A percentile compares a stretch with the other conserved stretches of the same genome.
Evolutionary conservation across 768 basidiomycete species (phyloP).

Genomic region (Tricholoma matsutake): DNA sequence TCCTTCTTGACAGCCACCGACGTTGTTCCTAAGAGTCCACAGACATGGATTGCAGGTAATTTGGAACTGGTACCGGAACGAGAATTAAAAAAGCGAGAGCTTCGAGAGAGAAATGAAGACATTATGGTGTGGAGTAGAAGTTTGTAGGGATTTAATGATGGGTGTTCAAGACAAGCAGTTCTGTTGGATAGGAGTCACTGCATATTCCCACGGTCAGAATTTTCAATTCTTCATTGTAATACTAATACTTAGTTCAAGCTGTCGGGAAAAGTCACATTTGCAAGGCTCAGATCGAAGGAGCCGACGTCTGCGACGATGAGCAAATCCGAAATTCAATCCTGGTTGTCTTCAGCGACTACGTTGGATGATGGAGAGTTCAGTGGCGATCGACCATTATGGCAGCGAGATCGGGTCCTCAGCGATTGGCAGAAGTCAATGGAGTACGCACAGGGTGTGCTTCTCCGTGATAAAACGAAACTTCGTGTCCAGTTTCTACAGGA

Average conservation of each 20-base stretch:
- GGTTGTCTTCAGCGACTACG: slow-evolving; percentile 49
- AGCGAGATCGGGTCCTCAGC: slow-evolving; percentile 46
- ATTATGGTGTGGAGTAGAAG: too few species aligned
- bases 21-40: too few species aligned
- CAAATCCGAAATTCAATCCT: slow-evolving; percentile 59
- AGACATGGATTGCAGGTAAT: too few species aligned
- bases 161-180: too few species aligned
- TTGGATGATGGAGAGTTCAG: slow-evolving; percentile 31
- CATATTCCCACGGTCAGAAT: slow-evolving; percentile 14
- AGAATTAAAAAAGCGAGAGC: too few species aligned
- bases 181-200: not conserved
- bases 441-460: slow-evolving; percentile 47
- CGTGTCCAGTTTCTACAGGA: slow-evolving; percentile 61
- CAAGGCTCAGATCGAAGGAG: slow-evolving; percentile 51
- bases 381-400: slow-evolving; percentile 39
- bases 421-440: slow-evolving; percentile 57
- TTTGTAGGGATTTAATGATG: too few species aligned
- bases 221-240: too few species aligned
- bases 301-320: slow-evolving; percentile 35
- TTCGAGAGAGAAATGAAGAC: too few species aligned
- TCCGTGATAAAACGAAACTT: slow-evolving; percentile 50
- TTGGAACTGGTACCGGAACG: too few species aligned
- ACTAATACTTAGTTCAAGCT: slow-evolving; percentile 25
- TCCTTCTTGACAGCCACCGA: too few species aligned
- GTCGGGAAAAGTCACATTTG: slow-evolving; percentile 37